These are phyloP conservation scores for Phytopythium helicoides DNA, from an alignment of 352 stramenopile genomes.

Conservation along the genomic window DNA sequence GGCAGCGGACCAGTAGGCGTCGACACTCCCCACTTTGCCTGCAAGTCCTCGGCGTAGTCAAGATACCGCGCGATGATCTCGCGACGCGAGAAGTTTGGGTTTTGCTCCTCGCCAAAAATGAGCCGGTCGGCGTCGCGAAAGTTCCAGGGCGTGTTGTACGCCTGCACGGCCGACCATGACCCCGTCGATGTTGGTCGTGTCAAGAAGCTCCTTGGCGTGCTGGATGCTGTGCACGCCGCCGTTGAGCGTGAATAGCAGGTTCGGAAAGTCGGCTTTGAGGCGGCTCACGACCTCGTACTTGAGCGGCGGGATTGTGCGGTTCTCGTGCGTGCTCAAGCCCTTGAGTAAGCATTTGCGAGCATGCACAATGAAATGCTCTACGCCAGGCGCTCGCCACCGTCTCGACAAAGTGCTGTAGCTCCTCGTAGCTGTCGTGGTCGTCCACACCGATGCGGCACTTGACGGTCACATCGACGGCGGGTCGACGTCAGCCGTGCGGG, in stretches of 20 bases:
- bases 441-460: conserved; percentile 99
- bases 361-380: conserved; percentile 97
- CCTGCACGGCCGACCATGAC: conserved; percentile 90
- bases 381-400: conserved; percentile 86
- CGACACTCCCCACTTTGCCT: conserved; percentile 63
- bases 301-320: conserved; percentile 96
- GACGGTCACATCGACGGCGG: conserved; percentile 87
- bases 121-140: conserved; percentile 83
- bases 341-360: conserved; percentile 97
- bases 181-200: conserved; percentile 72
- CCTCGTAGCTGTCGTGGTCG: conserved; percentile 91
- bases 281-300: conserved; percentile 94
- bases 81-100: conserved; percentile 82
- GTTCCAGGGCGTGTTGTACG: conserved; percentile 89
- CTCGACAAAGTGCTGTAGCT: conserved; percentile 93
- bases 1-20: conserved; percentile 36
- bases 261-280: conserved; percentile 94
- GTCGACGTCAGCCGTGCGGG: conserved; percentile 20
- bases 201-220: conserved; percentile 87
- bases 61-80: conserved; percentile 84
- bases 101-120: conserved; percentile 68
- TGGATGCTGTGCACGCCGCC: conserved; percentile 93
- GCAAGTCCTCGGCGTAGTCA: conserved; percentile 81
- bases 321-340: conserved; percentile 95
- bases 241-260: conserved; percentile 98